Evolutionary conservation across 257 asterid genomes (phyloP), one percentile per base, ranked within the genome.

Genomic region (Thymus mandschuricus): DNA sequence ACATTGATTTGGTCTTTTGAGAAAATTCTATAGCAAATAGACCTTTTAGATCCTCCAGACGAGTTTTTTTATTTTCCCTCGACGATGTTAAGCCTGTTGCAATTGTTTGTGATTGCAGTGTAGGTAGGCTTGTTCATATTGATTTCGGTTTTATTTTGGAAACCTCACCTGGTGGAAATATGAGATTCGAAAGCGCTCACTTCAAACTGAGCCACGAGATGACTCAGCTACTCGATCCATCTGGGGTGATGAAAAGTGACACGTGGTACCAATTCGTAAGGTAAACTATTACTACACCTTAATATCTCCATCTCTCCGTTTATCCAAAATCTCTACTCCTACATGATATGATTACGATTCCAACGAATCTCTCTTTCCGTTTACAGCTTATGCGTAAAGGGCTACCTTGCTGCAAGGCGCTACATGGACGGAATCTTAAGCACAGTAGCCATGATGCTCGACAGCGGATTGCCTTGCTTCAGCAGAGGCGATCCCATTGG

Each of bases 181-280:
- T 95, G 99, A 88, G 98, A 62, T 95, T 92, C 41, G 98, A 95
- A 77, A 95, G 98, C 49, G 99, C 99, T 71, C 98, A 95, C 84
- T 95, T 95, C 87, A 95, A 95, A 77, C 84, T 95, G 71, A 95
- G 99, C 74, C 99, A 95, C 44, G 99, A 95, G 82, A 95, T 95
- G 99, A 95, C 99, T 67, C 99, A 95, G 68, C 66, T 95, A 79
- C 91, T 95, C 10, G 99, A 95, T 78, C 99, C 99, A 11, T 89
- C 99, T 12, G 97, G 97, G 61, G 86, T 90, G 72, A 95, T 92
- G 99, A 95, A 92, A 79, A 87, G 99, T 48, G 99, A 95, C 71
- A 86, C 96, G 10, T 95, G 98, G 97, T 68, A 80, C 87, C 94
- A 75, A 66, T 95, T 92, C 51, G 97, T 95, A 8, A 87, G 96